A percentile compares a stretch with the other conserved stretches of the same genome.
These are phyloP conservation scores for Apiospora hydei DNA, from an alignment of 2,329 filamentous ascomycete species.

Conservation along the genomic window DNA sequence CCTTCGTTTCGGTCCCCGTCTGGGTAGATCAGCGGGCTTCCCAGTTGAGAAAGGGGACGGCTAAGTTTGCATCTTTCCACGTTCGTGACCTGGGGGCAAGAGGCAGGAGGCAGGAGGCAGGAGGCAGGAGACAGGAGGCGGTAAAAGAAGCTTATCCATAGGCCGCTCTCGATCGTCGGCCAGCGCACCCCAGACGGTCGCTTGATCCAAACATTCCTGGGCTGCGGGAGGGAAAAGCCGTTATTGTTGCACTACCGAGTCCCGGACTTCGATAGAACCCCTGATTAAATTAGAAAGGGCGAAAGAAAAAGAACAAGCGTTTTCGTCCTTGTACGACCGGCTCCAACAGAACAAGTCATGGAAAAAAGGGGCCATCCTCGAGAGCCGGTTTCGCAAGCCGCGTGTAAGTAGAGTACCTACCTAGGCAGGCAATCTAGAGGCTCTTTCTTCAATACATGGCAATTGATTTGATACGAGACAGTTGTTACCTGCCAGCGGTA, in stretches of 20 bases:
- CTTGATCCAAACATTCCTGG: slow-evolving; percentile 9
- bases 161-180: slow-evolving; percentile 10
- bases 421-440: not conserved
- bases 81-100: slow-evolving; percentile 13
- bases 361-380: not conserved
- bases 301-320: not conserved
- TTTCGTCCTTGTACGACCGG: not conserved
- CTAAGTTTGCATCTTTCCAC: not conserved
- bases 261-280: slow-evolving; percentile 15
- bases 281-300: not conserved
- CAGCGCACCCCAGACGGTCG: not conserved
- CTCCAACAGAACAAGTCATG: slow-evolving; percentile 9
- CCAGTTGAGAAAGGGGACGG: not conserved
- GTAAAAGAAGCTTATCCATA: slow-evolving; percentile 16
- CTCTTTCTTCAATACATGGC: not conserved
- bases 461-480: slow-evolving; percentile 4
- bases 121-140: not conserved
- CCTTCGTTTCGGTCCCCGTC: not conserved
- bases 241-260: slow-evolving; percentile 15
- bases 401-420: not conserved
- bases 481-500: too few relatives aligned
- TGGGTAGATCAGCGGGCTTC: not conserved
- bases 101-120: too few relatives aligned
- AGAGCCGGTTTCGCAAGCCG: slow-evolving; percentile 16
- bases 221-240: slow-evolving; percentile 19